These are phyloP conservation scores for Talaromyces borbonicus DNA, from an alignment of 495 filamentous ascomycete species.

Conservation along the genomic window DNA sequence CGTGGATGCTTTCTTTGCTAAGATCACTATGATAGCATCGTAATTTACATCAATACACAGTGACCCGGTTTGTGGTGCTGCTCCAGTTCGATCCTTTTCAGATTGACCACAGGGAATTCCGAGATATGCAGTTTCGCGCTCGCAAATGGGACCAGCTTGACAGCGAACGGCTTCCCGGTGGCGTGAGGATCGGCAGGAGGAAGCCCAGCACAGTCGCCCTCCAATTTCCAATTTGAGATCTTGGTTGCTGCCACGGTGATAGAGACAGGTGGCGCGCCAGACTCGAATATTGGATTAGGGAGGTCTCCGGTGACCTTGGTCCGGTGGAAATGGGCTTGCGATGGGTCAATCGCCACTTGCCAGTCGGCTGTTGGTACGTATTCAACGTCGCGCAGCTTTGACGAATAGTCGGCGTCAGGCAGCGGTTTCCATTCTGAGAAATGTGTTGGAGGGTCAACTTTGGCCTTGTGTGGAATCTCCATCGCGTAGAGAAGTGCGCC, in stretches of 20 bases:
- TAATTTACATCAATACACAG: slow-evolving; percentile 4
- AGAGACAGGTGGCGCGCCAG: slow-evolving; percentile 29
- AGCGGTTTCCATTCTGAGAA: slow-evolving; percentile 6
- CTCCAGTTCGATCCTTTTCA: slow-evolving; percentile 1
- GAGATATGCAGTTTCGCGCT: slow-evolving; percentile 51
- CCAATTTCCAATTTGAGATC: slow-evolving; percentile 44
- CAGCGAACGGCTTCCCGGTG: slow-evolving; percentile 28
- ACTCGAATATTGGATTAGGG: slow-evolving; percentile 38
- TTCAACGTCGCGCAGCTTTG: slow-evolving; percentile 7
- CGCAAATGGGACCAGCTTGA: slow-evolving; percentile 45
- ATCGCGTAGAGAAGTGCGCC: slow-evolving; percentile 48
- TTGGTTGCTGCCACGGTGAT: slow-evolving; percentile 41
- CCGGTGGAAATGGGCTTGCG: slow-evolving; percentile 2
- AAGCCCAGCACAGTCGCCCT: slow-evolving; percentile 34
- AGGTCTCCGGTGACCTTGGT: slow-evolving; percentile 13
- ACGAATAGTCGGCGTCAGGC: slow-evolving; percentile 2
- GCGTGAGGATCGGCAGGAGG: slow-evolving; percentile 30
- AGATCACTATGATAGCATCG: too few relatives aligned
- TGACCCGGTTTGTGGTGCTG: neutral
- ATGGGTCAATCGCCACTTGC: slow-evolving; percentile 10
- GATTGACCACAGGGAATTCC: slow-evolving; percentile 33
- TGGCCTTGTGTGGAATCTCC: slow-evolving; percentile 25
- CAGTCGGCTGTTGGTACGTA: slow-evolving; percentile 11
- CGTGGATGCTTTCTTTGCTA: too few relatives aligned
- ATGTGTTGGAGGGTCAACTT: slow-evolving; percentile 7